A percentile compares a stretch with the other conserved stretches of the same genome.
Evolutionary conservation across 768 basidiomycete genomes (phyloP).

Genomic region (Gloeopeniophorella convolvens): DNA sequence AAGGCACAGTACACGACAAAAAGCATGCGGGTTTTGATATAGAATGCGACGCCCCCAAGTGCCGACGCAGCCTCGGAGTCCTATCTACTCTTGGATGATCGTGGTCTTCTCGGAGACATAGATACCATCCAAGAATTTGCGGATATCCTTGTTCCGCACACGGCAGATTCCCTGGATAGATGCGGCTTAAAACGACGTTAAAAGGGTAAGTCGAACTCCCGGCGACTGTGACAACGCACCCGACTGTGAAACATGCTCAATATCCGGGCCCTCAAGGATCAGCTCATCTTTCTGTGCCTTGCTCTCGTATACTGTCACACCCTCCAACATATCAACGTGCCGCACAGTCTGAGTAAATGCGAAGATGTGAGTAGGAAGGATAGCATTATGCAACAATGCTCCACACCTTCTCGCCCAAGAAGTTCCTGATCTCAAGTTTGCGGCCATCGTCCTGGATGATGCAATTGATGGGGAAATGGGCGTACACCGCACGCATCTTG

Average conservation of each 20-base stretch:
- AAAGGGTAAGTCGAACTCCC: constrained; percentile 6
- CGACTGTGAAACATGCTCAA: constrained; percentile 96
- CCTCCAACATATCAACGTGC: constrained; percentile 85
- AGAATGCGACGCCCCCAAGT: not conserved
- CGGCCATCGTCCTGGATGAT: constrained; percentile 77
- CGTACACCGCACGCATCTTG: constrained; percentile 99
- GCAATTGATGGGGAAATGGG: constrained; percentile 99
- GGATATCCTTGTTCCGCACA: constrained; percentile 99
- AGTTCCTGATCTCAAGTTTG: constrained; percentile 87
- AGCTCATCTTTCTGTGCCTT: constrained; percentile 93
- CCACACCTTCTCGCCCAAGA: constrained; percentile 85
- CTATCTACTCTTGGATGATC: constrained; percentile 38
- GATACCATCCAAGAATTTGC: constrained; percentile 95
- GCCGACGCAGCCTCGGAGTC: not conserved
- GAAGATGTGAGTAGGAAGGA: not conserved
- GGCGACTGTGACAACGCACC: constrained; percentile 37
- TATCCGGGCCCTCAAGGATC: constrained; percentile 89
- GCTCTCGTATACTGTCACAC: constrained; percentile 79
- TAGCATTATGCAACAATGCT: not conserved
- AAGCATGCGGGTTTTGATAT: constrained; percentile 28
- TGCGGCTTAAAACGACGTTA: constrained; percentile 51
- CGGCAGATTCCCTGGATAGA: constrained; percentile 95
- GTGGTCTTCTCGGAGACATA: constrained; percentile 83
- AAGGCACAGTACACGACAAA: constrained; percentile 23
- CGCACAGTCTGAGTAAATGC: constrained; percentile 63